These are phyloP conservation scores for Gastrodia elata DNA, from an alignment of 106 monocot genomes.

Conservation along the genomic window DNA sequence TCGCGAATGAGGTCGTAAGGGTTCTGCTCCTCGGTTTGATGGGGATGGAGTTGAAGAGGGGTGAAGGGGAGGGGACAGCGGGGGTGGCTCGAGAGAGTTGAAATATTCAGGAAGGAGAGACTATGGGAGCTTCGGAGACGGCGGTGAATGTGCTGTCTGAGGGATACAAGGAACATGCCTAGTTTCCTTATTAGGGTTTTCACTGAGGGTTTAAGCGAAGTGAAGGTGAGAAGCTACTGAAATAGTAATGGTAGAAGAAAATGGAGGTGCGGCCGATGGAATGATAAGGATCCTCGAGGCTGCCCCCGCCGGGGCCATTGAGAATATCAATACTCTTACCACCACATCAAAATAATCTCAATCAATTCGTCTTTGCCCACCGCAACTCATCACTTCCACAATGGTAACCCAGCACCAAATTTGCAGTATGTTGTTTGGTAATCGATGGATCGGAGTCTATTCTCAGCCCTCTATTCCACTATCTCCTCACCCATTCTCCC, in stretches of 20 bases:
- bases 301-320: too few relatives aligned
- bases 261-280: background rate
- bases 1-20: slow-evolving; percentile 50
- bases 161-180: background rate
- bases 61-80: background rate
- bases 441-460: too few relatives aligned
- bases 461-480: too few relatives aligned
- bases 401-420: too few relatives aligned
- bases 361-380: too few relatives aligned
- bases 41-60: slow-evolving; percentile 5
- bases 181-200: background rate
- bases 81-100: slow-evolving; percentile 14
- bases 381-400: too few relatives aligned
- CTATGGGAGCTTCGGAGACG: background rate
- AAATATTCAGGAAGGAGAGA: background rate
- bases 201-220: background rate
- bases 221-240: background rate
- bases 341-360: too few relatives aligned
- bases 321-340: too few relatives aligned
- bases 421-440: too few relatives aligned
- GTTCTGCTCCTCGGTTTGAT: slow-evolving; percentile 12
- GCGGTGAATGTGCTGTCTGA: background rate
- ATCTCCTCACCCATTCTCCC: too few relatives aligned
- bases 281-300: too few relatives aligned
- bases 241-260: background rate